These are phyloP conservation scores for Penicillium riverlandense DNA, from an alignment of 495 filamentous ascomycete species.

Conservation along the genomic window DNA sequence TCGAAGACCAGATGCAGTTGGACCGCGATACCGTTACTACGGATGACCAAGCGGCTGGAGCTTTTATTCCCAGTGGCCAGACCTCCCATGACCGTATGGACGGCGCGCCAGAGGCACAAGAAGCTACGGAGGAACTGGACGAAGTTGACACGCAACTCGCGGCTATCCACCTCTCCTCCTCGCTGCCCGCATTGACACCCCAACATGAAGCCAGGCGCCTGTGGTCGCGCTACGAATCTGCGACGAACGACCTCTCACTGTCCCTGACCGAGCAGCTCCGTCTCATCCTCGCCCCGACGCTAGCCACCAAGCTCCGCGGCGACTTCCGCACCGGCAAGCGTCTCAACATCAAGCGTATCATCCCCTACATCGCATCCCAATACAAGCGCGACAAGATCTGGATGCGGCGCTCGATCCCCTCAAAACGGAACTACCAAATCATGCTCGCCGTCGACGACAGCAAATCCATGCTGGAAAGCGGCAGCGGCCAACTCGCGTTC, in stretches of 20 bases:
- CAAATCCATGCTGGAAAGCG: conserved; percentile 79
- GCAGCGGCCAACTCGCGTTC: conserved; percentile 66
- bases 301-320: conserved; percentile 92
- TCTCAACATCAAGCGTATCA: conserved; percentile 98
- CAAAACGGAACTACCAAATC: conserved; percentile 92
- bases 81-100: conserved; percentile 24
- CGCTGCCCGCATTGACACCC: conserved; percentile 31
- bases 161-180: conserved; percentile 58
- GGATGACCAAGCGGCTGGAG: conserved; percentile 35
- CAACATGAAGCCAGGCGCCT: conserved; percentile 62
- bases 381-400: conserved; percentile 99
- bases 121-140: conserved; percentile 54
- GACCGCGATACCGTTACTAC: conserved; percentile 26
- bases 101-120: conserved; percentile 30
- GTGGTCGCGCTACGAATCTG: conserved; percentile 78
- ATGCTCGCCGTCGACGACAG: conserved; percentile 96
- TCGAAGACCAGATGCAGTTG: conserved; percentile 42
- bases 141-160: conserved; percentile 68
- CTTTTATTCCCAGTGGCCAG: conserved; percentile 34
- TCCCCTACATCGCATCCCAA: conserved; percentile 92
- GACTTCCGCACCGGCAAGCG: conserved; percentile 97
- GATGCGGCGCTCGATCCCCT: conserved; percentile 88
- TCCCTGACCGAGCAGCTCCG: conserved; percentile 88
- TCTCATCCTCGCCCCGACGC: conserved; percentile 87
- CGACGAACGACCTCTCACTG: conserved; percentile 78